Evolutionary conservation across 169 alveolate species (phyloP), one percentile per base, ranked within the genome.

Genomic region (Eimeria mitis): DNA sequence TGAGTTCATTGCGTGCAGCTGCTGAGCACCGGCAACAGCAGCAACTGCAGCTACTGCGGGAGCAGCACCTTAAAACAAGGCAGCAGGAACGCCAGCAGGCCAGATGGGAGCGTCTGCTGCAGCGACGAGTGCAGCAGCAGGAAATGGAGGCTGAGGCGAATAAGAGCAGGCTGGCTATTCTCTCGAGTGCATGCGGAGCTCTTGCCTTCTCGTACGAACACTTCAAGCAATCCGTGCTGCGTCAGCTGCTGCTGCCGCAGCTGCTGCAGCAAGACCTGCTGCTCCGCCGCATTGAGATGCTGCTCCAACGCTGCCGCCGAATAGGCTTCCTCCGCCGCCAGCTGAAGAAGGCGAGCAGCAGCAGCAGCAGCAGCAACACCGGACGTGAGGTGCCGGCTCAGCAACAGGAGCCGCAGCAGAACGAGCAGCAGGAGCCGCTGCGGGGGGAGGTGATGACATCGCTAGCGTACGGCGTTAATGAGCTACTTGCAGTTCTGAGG

Each of bases 191-290:
- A 56, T 0, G 91, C 42, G 59, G 59, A 13, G 78, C 78, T n/a
- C 78, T 84, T 25, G 73, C 73, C 28, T 56, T 84, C 8, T 31
- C 91, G 11, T 78, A 56, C 16, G 61, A 54, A 78, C 91, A 84
- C 54, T 84, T 84, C 54, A 31, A 68, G 76, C 76, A 34, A n/a
- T 54, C 91, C 8, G 37, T 84, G 28, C 61, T 56, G 91, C 91
- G 65, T 47, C 91, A 84, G 78, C 91, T 84, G 40, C 91, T 84
- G 91, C 91, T 84, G 91, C 91, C 91, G 40, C 91, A 44, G 42
- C 28, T 84, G 91, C 73, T 31, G 91, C 91, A 84, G 91, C 76
- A 84, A 28, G 91, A 84, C 49, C 91, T 37, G 52, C 40, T 84
- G 37, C 52, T 84, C 54, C 78, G 40, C 78, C 91, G 91, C 91